Evolutionary conservation across 257 asterid species (phyloP).

Genomic region (Solanum tarapatanum): DNA sequence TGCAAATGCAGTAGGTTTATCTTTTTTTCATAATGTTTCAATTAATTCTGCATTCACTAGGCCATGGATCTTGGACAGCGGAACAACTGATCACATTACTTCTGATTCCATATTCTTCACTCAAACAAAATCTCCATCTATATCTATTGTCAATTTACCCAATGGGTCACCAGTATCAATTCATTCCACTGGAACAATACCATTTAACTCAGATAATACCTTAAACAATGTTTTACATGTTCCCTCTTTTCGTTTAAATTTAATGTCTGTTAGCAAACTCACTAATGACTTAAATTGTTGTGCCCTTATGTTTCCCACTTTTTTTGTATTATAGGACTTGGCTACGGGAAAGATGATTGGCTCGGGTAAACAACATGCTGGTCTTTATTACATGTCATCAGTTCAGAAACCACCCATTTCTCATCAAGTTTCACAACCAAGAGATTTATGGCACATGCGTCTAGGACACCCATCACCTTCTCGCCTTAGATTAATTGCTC

Average conservation of each 20-base stretch:
- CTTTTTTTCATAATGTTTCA: not conserved
- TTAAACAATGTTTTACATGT: not conserved
- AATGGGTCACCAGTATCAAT: too few relatives aligned
- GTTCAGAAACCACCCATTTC: not conserved
- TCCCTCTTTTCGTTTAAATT: not conserved
- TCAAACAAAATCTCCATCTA: too few relatives aligned
- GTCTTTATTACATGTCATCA: not conserved
- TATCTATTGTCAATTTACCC: too few relatives aligned
- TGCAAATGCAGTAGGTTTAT: not conserved
- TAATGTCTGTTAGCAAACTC: not conserved
- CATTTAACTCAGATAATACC: not conserved
- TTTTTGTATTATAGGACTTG: not conserved
- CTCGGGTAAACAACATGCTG: not conserved
- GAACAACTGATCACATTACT: too few relatives aligned
- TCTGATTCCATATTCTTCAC: too few relatives aligned
- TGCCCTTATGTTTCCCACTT: not conserved
- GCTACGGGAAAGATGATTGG: conserved; percentile 6
- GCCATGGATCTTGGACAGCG: too few relatives aligned
- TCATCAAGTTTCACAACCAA: not conserved
- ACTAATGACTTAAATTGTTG: not conserved
- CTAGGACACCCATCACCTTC: not conserved
- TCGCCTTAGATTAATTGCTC: not conserved
- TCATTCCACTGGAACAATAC: not conserved
- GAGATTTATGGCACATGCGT: not conserved
- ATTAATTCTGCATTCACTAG: not conserved